These are phyloP conservation scores for Thalassiosira mediterranea DNA, from an alignment of 352 stramenopile genomes.

Conservation along the genomic window DNA sequence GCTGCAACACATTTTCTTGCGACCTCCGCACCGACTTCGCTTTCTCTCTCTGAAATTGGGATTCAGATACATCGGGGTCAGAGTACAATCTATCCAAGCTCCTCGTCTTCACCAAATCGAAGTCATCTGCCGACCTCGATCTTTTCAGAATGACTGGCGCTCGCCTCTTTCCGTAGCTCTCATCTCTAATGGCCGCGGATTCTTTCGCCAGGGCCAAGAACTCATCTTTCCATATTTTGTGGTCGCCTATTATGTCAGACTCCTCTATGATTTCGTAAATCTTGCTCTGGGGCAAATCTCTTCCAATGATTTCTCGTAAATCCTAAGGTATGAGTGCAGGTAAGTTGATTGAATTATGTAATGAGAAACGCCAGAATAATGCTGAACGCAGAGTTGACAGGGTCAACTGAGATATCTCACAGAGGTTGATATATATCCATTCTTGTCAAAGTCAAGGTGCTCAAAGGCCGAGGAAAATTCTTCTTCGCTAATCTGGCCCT, in stretches of 20 bases:
- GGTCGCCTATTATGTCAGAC: constrained; percentile 47
- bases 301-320: constrained; percentile 58
- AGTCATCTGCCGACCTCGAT: constrained; percentile 20
- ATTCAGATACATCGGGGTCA: too few species aligned
- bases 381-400: constrained; percentile 15
- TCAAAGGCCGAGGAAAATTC: constrained; percentile 89
- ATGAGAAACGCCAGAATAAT: too few species aligned
- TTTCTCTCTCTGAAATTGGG: too few species aligned
- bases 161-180: constrained; percentile 3
- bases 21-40: too few species aligned
- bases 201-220: constrained; percentile 36
- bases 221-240: constrained; percentile 36
- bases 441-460: constrained; percentile 89
- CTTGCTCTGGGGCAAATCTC: constrained; percentile 48
- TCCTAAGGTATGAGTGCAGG: constrained; percentile 50
- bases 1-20: too few species aligned
- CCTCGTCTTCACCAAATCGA: constrained; percentile 12
- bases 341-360: too few species aligned
- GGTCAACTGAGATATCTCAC: constrained; percentile 8
- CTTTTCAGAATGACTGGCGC: constrained; percentile 13
- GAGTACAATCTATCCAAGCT: neutral
- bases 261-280: constrained; percentile 70
- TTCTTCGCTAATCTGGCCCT: constrained; percentile 74
- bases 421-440: constrained; percentile 80
- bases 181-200: neutral